Percentiles rank a stretch among this genome's conserved stretches.
phyloP scores from a whole-genome alignment of 441 rosid genomes.

The Pelargonium myrrhifolium region DNA sequence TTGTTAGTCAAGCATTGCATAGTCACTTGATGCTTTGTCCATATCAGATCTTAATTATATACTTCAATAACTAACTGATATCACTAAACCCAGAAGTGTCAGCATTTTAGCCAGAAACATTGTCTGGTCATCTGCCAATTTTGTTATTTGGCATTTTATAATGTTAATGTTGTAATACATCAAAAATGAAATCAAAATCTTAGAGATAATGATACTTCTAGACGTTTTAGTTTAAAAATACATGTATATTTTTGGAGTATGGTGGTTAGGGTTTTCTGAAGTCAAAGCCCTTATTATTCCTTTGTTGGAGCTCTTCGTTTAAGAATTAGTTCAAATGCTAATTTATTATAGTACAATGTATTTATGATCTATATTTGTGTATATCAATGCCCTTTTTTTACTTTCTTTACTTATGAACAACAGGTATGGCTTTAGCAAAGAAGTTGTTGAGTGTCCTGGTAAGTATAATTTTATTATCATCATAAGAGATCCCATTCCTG shows the following conservation, averaged over 20 bases:
- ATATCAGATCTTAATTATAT: background rate
- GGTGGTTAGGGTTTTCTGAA: background rate
- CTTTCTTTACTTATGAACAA: constrained; percentile 19
- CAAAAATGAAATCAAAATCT: background rate
- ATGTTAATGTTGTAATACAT: background rate
- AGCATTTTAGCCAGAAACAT: background rate
- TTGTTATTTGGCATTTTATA: background rate
- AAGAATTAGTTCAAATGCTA: background rate
- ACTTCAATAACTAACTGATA: background rate
- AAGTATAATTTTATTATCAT: constrained; percentile 14
- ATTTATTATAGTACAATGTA: background rate
- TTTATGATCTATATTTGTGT: background rate
- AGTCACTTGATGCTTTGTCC: background rate
- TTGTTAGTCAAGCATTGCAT: background rate
- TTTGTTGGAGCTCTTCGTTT: background rate
- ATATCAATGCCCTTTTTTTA: constrained; percentile 2
- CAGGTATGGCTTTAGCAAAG: constrained; percentile 94
- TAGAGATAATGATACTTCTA: background rate
- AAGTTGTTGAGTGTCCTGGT: constrained; percentile 90
- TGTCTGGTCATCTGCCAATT: background rate
- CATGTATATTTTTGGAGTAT: background rate
- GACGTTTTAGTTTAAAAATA: background rate
- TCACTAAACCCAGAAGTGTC: background rate
- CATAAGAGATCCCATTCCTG: background rate
- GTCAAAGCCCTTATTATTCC: background rate